phyloP scores from a whole-genome alignment of 148 eudicot species.

The Nepenthes gracilis region DNA sequence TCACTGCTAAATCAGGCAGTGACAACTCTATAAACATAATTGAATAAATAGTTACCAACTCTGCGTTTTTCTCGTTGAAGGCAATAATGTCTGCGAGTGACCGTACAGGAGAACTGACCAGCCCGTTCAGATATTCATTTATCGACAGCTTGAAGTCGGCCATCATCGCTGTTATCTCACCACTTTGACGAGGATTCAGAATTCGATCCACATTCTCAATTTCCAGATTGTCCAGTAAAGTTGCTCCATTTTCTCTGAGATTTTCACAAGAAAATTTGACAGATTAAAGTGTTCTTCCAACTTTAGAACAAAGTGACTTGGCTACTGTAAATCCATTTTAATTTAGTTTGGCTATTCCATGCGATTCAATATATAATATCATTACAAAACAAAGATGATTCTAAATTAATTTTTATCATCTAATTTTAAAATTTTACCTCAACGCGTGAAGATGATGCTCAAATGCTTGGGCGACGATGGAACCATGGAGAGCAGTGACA shows the following conservation, averaged over 20 bases:
- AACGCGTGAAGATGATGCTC: slow-evolving; percentile 37
- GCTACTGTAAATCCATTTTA: too few relatives aligned
- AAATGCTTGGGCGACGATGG: slow-evolving; percentile 23
- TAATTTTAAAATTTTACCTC: slow-evolving; percentile 19
- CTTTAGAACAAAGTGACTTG: too few relatives aligned
- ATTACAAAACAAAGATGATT: too few relatives aligned
- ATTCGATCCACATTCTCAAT: slow-evolving; percentile 17
- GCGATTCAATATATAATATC: too few relatives aligned
- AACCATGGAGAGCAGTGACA: slow-evolving; percentile 24
- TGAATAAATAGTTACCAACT: slow-evolving; percentile 23
- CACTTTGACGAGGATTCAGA: slow-evolving; percentile 20
- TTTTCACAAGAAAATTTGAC: not conserved
- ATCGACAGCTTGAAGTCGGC: slow-evolving; percentile 36
- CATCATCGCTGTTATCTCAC: slow-evolving; percentile 24
- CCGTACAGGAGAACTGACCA: slow-evolving; percentile 40
- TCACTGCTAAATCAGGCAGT: too few relatives aligned
- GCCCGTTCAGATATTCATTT: slow-evolving; percentile 23
- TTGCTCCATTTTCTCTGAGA: slow-evolving; percentile 30
- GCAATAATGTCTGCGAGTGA: slow-evolving; percentile 51
- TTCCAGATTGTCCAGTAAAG: slow-evolving; percentile 29
- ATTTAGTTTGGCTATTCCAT: too few relatives aligned
- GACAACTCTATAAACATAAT: not conserved
- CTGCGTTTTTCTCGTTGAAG: slow-evolving; percentile 38
- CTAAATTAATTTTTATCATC: too few relatives aligned
- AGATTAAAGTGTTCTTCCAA: too few relatives aligned